Percentiles rank a stretch among this genome's conserved stretches.
These are phyloP conservation scores for Tetraselmis striata DNA, from an alignment of 139 green algal species.

Conservation along the genomic window DNA sequence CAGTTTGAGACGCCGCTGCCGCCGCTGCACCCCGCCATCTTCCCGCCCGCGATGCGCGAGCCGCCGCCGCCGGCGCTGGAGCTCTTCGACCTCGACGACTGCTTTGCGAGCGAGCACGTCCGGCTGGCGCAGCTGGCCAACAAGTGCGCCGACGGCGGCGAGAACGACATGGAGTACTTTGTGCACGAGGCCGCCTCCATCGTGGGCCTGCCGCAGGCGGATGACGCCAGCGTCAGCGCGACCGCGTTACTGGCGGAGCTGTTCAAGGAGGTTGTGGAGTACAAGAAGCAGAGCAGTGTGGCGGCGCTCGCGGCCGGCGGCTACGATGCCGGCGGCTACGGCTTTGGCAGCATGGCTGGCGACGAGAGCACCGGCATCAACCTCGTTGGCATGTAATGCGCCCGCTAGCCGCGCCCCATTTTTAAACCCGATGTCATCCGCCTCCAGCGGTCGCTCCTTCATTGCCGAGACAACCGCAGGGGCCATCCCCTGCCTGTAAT, in stretches of 20 bases:
- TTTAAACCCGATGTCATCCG: too few species aligned
- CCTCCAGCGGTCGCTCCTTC: too few species aligned
- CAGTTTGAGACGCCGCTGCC: slow-evolving; percentile 76
- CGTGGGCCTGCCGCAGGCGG: slow-evolving; percentile 41
- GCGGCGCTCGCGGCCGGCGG: slow-evolving; percentile 1
- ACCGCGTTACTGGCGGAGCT: slow-evolving; percentile 47
- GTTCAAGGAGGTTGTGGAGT: slow-evolving; percentile 52
- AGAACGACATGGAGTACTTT: slow-evolving; percentile 68
- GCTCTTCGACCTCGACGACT: slow-evolving; percentile 82
- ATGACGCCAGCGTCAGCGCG: slow-evolving; percentile 17
- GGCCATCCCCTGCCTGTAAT: too few species aligned
- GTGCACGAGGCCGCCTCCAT: slow-evolving; percentile 57
- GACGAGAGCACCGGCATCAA: neutral
- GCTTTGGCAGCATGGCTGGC: slow-evolving; percentile 17
- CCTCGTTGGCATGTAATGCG: neutral
- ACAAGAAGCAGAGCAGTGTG: slow-evolving; percentile 43
- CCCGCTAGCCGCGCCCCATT: too few species aligned
- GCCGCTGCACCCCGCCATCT: slow-evolving; percentile 67
- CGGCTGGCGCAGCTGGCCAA: slow-evolving; percentile 59
- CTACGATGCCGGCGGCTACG: slow-evolving; percentile 5
- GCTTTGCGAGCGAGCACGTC: slow-evolving; percentile 61
- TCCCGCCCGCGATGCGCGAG: slow-evolving; percentile 67
- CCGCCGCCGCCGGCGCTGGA: slow-evolving; percentile 68
- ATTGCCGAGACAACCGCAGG: too few species aligned
- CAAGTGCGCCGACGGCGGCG: slow-evolving; percentile 51